These are phyloP conservation scores for Starmera caribaea DNA, from an alignment of 805 yeast genomes.

Conservation along the genomic window DNA sequence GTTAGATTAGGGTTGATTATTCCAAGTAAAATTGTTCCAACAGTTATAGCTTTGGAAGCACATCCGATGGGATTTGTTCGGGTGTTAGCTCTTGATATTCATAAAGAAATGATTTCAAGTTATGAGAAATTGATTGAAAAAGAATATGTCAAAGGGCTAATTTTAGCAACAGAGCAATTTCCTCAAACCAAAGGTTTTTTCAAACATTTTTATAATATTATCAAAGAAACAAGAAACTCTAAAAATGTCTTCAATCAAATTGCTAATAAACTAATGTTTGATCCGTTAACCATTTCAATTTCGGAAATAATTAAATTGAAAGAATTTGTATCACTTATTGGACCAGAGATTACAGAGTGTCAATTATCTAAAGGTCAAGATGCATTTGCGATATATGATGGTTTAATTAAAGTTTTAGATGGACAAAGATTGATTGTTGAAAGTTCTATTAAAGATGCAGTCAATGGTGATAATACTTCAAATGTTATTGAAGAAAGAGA, in stretches of 20 bases:
- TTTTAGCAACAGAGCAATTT: constrained; percentile 29
- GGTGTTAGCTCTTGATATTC: constrained; percentile 40
- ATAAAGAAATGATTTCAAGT: constrained; percentile 46
- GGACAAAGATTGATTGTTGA: not conserved
- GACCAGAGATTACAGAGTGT: not conserved
- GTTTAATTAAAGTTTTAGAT: not conserved
- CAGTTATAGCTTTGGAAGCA: constrained; percentile 60
- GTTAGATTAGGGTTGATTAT: constrained; percentile 62
- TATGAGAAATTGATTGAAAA: constrained; percentile 66
- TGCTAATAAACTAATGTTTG: constrained; percentile 12
- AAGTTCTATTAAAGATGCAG: not conserved
- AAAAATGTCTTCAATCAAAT: constrained; percentile 28
- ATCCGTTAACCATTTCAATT: not conserved
- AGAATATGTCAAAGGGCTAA: constrained; percentile 54
- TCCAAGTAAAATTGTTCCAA: constrained; percentile 61
- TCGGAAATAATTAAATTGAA: not conserved
- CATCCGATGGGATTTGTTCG: constrained; percentile 35
- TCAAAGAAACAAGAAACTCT: constrained; percentile 30
- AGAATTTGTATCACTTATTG: not conserved
- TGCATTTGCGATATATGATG: not conserved
- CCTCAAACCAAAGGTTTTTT: constrained; percentile 25
- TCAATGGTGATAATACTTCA: not conserved
- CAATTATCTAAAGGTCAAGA: not conserved
- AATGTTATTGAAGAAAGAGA: not conserved
- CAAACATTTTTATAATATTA: constrained; percentile 29